A percentile compares a stretch with the other conserved stretches of the same genome.
These are phyloP conservation scores for Peronospora destructor DNA, from an alignment of 352 stramenopile genomes.

Conservation along the genomic window DNA sequence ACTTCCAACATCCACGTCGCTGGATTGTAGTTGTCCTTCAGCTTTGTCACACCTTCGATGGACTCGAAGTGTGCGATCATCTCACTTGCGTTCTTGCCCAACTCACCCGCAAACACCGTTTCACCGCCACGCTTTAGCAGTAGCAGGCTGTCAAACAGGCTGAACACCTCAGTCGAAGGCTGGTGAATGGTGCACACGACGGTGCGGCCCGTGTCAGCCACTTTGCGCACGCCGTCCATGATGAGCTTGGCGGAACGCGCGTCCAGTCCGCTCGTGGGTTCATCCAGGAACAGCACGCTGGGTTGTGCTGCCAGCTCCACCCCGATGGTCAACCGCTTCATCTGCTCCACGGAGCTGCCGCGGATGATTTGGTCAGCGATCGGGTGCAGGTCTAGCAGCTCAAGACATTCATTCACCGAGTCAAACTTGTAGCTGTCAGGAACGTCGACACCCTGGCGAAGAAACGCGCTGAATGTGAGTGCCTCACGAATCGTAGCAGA, in stretches of 20 bases:
- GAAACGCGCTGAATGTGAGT: too few species aligned
- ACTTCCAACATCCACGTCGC: slow-evolving; percentile 34
- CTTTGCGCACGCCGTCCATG: slow-evolving; percentile 83
- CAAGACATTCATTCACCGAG: slow-evolving; percentile 22
- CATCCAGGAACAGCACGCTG: slow-evolving; percentile 37
- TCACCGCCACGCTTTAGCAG: too few species aligned
- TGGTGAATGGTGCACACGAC: too few species aligned
- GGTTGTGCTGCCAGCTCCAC: slow-evolving; percentile 21
- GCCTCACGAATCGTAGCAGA: too few species aligned
- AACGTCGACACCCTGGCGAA: slow-evolving; percentile 14
- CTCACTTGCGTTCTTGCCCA: slow-evolving; percentile 36
- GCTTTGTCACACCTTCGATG: slow-evolving; percentile 31
- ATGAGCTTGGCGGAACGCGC: slow-evolving; percentile 79
- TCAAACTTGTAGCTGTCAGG: slow-evolving; percentile 32
- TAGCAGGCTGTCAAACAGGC: too few species aligned
- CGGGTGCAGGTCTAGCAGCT: slow-evolving; percentile 17
- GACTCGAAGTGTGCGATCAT: slow-evolving; percentile 27
- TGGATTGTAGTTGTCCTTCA: slow-evolving; percentile 71
- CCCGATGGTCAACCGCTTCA: slow-evolving; percentile 34
- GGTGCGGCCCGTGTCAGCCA: slow-evolving; percentile 69
- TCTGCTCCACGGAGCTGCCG: slow-evolving; percentile 22
- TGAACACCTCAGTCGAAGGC: too few species aligned
- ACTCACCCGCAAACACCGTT: slow-evolving; percentile 5
- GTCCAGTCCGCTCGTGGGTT: slow-evolving; percentile 85
- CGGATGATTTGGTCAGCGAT: slow-evolving; percentile 35